Conservation (phyloP, 768 basidiomycete genomes). For the Trametopsis cervina region DNA sequence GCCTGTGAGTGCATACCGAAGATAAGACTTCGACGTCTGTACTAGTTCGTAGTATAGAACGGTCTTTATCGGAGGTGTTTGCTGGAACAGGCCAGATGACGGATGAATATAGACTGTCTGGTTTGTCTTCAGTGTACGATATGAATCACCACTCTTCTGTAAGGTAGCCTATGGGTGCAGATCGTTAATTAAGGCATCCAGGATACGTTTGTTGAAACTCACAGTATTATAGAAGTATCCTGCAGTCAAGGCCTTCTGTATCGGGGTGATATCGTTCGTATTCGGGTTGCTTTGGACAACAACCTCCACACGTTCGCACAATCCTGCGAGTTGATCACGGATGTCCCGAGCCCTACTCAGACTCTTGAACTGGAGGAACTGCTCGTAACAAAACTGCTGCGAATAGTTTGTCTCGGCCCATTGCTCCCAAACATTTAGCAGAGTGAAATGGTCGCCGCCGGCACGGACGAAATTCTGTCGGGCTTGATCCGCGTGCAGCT, state of each 20-base stretch:
- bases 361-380: conserved; percentile 93
- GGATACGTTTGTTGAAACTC: conserved; percentile 19
- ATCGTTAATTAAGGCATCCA: not conserved
- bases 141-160: conserved; percentile 95
- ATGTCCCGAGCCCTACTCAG: conserved; percentile 93
- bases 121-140: conserved; percentile 91
- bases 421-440: conserved; percentile 97
- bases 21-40: conserved; percentile 95
- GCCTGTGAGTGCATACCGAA: conserved; percentile 43
- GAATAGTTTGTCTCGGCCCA: conserved; percentile 98
- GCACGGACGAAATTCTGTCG: conserved; percentile 93
- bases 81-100: conserved; percentile 90
- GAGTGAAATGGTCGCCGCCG: conserved; percentile 96
- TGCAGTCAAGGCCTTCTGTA: conserved; percentile 93
- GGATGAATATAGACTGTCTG: conserved; percentile 98
- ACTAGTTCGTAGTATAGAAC: conserved; percentile 95
- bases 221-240: conserved; percentile 97
- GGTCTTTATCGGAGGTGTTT: conserved; percentile 88
- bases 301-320: conserved; percentile 97
- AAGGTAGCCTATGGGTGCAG: conserved; percentile 59
- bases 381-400: conserved; percentile 94
- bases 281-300: conserved; percentile 85
- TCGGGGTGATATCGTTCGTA: conserved; percentile 82
- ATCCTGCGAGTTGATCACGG: conserved; percentile 86
- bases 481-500: conserved; percentile 94